Evolutionary conservation across 768 basidiomycete genomes (phyloP).

Genomic region (Panaeolus papilionaceus): DNA sequence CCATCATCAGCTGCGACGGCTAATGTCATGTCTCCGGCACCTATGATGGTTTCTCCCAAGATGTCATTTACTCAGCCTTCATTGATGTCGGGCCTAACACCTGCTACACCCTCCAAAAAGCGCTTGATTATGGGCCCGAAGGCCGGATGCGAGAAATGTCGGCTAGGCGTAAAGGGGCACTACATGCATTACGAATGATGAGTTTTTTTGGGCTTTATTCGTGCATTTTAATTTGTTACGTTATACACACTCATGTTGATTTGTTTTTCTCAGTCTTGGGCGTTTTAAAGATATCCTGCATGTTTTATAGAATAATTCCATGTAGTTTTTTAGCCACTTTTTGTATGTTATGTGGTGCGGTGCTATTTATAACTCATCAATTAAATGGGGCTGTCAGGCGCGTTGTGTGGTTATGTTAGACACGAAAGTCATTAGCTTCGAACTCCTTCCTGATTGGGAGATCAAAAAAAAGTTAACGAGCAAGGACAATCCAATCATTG

Average conservation of each 20-base stretch:
- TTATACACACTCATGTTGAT: neutral
- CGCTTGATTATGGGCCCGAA: constrained; percentile 77
- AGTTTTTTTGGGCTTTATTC: neutral
- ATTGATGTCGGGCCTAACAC: constrained; percentile 7
- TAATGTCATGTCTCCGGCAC: constrained; percentile 18
- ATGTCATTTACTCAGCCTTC: constrained; percentile 17
- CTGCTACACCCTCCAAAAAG: constrained; percentile 40
- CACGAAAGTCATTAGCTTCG: neutral
- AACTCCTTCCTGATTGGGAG: neutral
- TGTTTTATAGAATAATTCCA: neutral
- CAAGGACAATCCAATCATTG: neutral
- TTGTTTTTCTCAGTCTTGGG: neutral
- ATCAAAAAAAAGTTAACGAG: constrained; percentile 10
- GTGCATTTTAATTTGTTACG: neutral
- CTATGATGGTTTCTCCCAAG: constrained; percentile 30
- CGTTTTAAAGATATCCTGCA: neutral
- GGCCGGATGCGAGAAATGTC: constrained; percentile 71
- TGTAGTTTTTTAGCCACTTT: neutral
- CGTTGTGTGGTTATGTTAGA: neutral
- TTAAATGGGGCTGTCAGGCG: constrained; percentile 1
- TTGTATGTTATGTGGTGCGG: neutral
- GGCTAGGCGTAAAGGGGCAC: constrained; percentile 70
- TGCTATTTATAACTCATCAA: constrained; percentile 14
- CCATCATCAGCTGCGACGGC: neutral
- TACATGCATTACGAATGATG: constrained; percentile 56